Evolutionary conservation across 805 yeast species (phyloP), one percentile per base, ranked within the genome.

Genomic region (Myxozyma sirexii): DNA sequence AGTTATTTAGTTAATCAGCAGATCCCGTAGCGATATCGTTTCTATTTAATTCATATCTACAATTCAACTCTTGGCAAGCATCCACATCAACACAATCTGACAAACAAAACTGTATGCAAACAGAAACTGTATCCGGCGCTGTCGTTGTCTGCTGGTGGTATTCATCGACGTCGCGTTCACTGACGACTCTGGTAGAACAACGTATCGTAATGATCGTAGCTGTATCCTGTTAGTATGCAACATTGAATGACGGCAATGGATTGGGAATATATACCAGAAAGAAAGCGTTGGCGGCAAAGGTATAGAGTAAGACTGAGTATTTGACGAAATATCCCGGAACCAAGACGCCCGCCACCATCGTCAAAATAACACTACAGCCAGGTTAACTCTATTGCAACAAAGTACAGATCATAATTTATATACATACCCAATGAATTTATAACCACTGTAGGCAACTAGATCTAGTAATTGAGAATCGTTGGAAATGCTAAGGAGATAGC

Each of bases 381-480:
- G 74, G 43, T 24, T 78, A 76, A 48, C 80, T 69, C 63, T 78
- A 29, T 29, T 29, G 6, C 33, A 7, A 79, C 63, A 83, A 24
- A 24, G 19, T 13, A 3, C 33, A 31, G 17, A 13, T 19, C 4
- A 24, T 17, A 8, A 85, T 66, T 82, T 71, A 43, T 85, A 71
- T 67, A 86, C 74, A 54, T 87, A 79, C 7, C 96, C 90, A 41
- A 96, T 90, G 71, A 90, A 96, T 73, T 94, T 94, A 79, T 94
- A 96, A 38, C 98, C 97, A 52, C 92, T 86, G 75, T 90, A 94
- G 62, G 96, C 86, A 8, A 89, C 81, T 62, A 94, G 77, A 72
- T 94, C 99, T 80, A 92, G 85, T 41, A 89, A 72, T 67, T 85
- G 88, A 38, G 63, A 63, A 17, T 66, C 67, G 45, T 43, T 58